Evolutionary conservation across 2,329 filamentous ascomycete species (phyloP), one percentile per base, ranked within the genome.

Genomic region (Monosporascus sp.): DNA sequence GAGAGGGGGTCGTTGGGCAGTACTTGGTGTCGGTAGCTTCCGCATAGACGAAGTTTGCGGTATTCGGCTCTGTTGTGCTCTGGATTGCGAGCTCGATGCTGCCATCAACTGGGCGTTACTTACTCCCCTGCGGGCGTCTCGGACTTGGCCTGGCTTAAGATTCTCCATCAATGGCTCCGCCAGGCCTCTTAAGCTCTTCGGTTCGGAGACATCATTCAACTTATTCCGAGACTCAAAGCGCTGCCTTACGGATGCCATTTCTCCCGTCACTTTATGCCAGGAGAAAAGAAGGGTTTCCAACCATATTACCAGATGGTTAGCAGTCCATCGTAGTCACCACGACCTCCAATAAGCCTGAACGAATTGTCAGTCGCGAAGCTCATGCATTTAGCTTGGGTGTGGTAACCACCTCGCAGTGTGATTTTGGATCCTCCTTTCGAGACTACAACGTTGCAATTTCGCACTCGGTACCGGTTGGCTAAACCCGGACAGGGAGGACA

Each of bases 21-120:
- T 50, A 41, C 51, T 52, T 6, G 54, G 52, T 22, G 48, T 47
- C 31, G 60, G 36, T 46, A 45, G 34, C 47, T 59, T 64, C 18
- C 68, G 65, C 14, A 62, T 39, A 11, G 67, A 59, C 17, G 61
- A 57, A 34, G 65, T 68, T 50, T 73, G 71, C 9, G 73, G 70
- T 56, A 72, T 68, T 49, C 66, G 70, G 59, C 67, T 73, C 11
- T 53, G 57, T 51, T 68, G 60, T 38, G 54, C 47, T 48, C 56
- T 66, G n/a, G 57, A 48, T 37, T 62, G 66, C 18, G 57, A 51
- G 17, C 48, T 63, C 53, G 65, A 56, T 24, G 59, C 47, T 24
- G 47, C 39, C 6, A 52, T 52, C 47, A 53, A 25, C 4, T 57
- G 55, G 20, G 50, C 53, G 51, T 54, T 62, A 42, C 64, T 63